Base-by-base conservation (phyloP, 805 yeast species). In the Metschnikowia baotianmanensis region DNA sequence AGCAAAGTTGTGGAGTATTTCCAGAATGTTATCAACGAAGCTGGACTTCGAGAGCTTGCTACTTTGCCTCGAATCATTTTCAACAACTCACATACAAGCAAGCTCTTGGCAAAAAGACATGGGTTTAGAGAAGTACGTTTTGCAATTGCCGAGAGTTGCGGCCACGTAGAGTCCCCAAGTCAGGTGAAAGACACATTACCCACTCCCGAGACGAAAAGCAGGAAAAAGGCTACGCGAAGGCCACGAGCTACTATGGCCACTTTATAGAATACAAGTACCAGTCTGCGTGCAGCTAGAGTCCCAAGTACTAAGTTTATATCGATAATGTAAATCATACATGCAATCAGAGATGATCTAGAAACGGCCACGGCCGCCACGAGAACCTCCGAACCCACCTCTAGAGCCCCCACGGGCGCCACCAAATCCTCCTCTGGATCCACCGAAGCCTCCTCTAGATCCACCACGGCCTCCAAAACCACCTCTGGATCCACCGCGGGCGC, bases 71-170 rank as follows among this genome's bases (percentile, higher is more conserved):
- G 72, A 13, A 62, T 77, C 1, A 57, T 75, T 26, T 82, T 82
- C 58, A 77, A 76, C 33, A 82, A 79, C 53, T 71, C 83, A 0
- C 57, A 60, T 1, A 51, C 64, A 0, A 66, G 62, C 31, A 64
- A 61, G 37, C 52, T 56, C 11, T 54, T 59, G 12, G 48, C 52
- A 0, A 62, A 59, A 32, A 63, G 82, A 44, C 66, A 69, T 36
- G 91, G 90, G 1, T 65, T 78, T 23, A 70, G 69, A 36, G 78
- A 74, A 30, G 53, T 83, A 10, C 61, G 87, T 37, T 55, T 57
- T 18, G 64, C 75, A 1, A 72, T 83, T 1, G 54, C 81, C 18
- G 74, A 78, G 46, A 64, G 77, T 20, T 78, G 85, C 57, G 82
- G 78, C 1, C 53, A 62, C 12, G 42, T 57, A 11, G 32, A 34